phyloP scores from a whole-genome alignment of 305 asterid genomes.

The Plantago lanceolata region DNA sequence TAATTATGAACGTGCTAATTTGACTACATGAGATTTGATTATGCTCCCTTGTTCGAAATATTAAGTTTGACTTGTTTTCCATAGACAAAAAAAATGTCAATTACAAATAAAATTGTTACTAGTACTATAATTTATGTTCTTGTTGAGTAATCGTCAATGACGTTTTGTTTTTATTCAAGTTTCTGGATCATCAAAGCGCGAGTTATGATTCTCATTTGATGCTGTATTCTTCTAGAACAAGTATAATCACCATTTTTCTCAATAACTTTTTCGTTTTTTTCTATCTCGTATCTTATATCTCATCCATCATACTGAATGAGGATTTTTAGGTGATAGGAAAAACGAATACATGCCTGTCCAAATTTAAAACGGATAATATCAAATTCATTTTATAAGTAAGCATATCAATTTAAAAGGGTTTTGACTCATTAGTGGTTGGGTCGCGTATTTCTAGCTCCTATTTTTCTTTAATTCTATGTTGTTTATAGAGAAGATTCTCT shows the following conservation, averaged over 20 bases:
- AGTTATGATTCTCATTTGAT: slow-evolving; percentile 2
- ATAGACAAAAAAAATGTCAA: neutral
- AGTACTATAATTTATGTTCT: neutral
- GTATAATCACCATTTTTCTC: neutral
- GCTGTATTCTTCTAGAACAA: slow-evolving; percentile 13
- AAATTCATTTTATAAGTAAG: too few relatives aligned
- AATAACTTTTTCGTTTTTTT: neutral
- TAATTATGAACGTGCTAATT: neutral
- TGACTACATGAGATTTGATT: slow-evolving; percentile 2
- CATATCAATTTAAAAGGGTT: too few relatives aligned
- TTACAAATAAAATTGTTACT: neutral
- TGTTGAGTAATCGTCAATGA: neutral
- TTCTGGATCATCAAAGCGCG: neutral
- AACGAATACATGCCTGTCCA: too few relatives aligned
- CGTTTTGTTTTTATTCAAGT: neutral
- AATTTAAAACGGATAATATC: too few relatives aligned
- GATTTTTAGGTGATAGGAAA: too few relatives aligned
- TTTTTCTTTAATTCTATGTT: neutral
- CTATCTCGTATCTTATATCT: too few relatives aligned
- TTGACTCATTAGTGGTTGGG: too few relatives aligned
- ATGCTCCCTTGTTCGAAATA: neutral
- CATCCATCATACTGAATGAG: too few relatives aligned
- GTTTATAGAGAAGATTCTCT: too few relatives aligned
- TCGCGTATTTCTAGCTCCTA: too few relatives aligned
- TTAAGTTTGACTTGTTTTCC: too few relatives aligned